A percentile compares a stretch with the other conserved stretches of the same genome.
phyloP scores from a whole-genome alignment of 352 stramenopile species.

The Globisporangium iwayamae region DNA sequence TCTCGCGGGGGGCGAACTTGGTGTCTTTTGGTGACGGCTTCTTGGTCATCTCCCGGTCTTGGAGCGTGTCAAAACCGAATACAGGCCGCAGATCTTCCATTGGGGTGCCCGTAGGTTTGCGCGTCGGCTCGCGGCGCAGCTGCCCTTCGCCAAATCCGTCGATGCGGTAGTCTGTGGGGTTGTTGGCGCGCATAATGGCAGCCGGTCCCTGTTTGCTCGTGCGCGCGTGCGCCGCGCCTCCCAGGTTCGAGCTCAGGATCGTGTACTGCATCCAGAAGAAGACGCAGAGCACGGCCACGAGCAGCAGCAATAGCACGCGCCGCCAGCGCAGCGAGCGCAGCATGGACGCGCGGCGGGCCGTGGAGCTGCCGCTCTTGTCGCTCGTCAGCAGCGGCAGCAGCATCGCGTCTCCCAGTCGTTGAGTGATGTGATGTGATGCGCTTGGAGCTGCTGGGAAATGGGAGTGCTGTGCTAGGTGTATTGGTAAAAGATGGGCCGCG shows the following conservation, averaged over 20 bases:
- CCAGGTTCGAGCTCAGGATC: constrained; percentile 37
- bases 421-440: not conserved
- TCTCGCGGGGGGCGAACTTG: not conserved
- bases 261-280: constrained; percentile 60
- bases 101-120: not conserved
- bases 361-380: constrained; percentile 19
- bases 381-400: not conserved
- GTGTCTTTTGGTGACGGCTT: constrained; percentile 1
- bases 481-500: not conserved
- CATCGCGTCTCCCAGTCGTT: not conserved
- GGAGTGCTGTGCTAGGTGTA: not conserved
- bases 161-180: not conserved
- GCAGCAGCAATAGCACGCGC: constrained; percentile 12
- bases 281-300: constrained; percentile 21
- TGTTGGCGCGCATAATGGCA: constrained; percentile 15
- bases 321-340: constrained; percentile 24
- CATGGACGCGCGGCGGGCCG: not conserved
- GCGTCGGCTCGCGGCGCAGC: constrained; percentile 1
- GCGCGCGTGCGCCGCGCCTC: constrained; percentile 18
- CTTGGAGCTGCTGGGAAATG: not conserved
- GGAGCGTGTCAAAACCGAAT: constrained; percentile 15
- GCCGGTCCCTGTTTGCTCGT: constrained; percentile 3
- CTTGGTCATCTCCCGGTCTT: constrained; percentile 9
- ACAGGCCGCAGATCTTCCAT: not conserved
- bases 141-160: not conserved